phyloP scores from a whole-genome alignment of 768 basidiomycete genomes.

The Boletus vinaceobasis region DNA sequence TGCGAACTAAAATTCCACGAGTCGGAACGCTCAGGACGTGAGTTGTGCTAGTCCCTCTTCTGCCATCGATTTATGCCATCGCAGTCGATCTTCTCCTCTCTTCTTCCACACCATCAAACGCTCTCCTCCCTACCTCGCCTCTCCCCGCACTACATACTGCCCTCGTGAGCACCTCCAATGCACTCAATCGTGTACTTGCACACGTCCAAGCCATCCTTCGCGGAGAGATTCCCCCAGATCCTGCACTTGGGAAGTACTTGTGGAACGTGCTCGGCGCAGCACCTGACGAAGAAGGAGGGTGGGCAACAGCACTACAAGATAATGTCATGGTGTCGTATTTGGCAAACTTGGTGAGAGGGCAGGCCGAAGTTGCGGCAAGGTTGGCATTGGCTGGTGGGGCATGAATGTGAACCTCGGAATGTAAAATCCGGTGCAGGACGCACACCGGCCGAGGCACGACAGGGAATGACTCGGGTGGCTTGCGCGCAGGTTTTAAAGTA shows the following conservation, averaged over 20 bases:
- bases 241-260: slow-evolving; percentile 84
- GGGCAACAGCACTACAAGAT: slow-evolving; percentile 82
- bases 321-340: slow-evolving; percentile 94
- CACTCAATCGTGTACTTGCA: slow-evolving; percentile 80
- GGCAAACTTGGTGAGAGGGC: slow-evolving; percentile 87
- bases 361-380: slow-evolving; percentile 88
- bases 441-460: neutral
- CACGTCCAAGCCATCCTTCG: slow-evolving; percentile 81
- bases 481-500: neutral
- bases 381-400: slow-evolving; percentile 63
- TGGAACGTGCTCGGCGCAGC: slow-evolving; percentile 81
- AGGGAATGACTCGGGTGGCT: neutral
- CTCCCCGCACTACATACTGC: slow-evolving; percentile 50
- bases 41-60: slow-evolving; percentile 30
- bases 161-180: slow-evolving; percentile 62
- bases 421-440: neutral
- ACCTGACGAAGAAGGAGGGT: slow-evolving; percentile 69
- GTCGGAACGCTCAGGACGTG: slow-evolving; percentile 82
- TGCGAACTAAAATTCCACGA: slow-evolving; percentile 80
- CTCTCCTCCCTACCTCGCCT: slow-evolving; percentile 49
- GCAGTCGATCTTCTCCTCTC: slow-evolving; percentile 79
- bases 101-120: slow-evolving; percentile 38
- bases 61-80: slow-evolving; percentile 3
- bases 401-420: slow-evolving; percentile 14
- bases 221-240: slow-evolving; percentile 77